Evolutionary conservation across 352 stramenopile genomes (phyloP).

Genomic region (Bremia lactucae): DNA sequence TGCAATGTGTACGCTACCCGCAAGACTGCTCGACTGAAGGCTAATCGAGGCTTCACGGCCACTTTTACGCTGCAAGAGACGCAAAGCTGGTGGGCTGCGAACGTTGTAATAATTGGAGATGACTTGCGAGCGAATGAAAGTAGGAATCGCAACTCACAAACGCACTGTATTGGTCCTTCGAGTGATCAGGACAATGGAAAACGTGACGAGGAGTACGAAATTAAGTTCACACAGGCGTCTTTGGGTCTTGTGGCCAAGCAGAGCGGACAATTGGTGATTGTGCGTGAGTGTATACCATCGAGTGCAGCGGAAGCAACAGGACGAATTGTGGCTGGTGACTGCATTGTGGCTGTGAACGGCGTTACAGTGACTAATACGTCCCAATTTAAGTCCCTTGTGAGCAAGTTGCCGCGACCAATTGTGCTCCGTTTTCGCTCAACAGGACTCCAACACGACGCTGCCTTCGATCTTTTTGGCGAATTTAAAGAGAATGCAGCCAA

Average conservation of each 20-base stretch:
- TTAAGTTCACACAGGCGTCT: constrained; percentile 43
- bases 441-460: constrained; percentile 28
- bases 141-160: constrained; percentile 8
- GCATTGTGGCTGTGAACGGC: constrained; percentile 64
- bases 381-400: constrained; percentile 68
- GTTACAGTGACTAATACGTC: constrained; percentile 48
- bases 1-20: constrained; percentile 76
- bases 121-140: constrained; percentile 45
- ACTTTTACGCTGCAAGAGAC: constrained; percentile 78
- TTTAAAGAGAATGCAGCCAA: constrained; percentile 4
- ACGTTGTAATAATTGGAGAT: constrained; percentile 74
- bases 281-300: constrained; percentile 56
- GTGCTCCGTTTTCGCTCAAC: constrained; percentile 58
- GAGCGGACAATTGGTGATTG: constrained; percentile 44
- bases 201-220: constrained; percentile 75
- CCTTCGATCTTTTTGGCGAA: constrained; percentile 70
- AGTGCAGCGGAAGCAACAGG: constrained; percentile 42
- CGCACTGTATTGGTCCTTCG: constrained; percentile 22
- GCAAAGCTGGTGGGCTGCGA: constrained; percentile 69
- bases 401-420: constrained; percentile 38
- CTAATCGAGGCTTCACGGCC: constrained; percentile 71
- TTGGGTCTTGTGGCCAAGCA: constrained; percentile 69
- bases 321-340: constrained; percentile 47
- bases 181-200: constrained; percentile 24
- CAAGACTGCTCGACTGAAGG: constrained; percentile 59